phyloP scores from a whole-genome alignment of 257 asterid genomes.

The Cordia subcordata region DNA sequence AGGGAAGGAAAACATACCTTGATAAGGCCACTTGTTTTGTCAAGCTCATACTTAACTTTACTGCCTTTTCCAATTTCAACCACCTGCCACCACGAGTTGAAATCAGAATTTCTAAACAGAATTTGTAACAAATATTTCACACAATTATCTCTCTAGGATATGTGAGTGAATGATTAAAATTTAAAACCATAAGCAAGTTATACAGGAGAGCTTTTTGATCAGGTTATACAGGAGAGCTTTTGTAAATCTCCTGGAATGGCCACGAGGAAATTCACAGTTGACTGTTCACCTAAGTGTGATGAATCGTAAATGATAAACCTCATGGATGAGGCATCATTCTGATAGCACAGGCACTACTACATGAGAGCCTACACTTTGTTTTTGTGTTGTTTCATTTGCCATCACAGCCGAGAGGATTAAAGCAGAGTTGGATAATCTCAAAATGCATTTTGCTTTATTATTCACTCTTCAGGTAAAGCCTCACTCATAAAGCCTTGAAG shows the following conservation, averaged over 20 bases:
- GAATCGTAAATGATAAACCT: neutral
- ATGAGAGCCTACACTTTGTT: neutral
- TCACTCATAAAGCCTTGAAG: no score
- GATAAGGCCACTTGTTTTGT: slow-evolving; percentile 84
- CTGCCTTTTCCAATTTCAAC: slow-evolving; percentile 90
- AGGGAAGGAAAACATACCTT: slow-evolving; percentile 36
- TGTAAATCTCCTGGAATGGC: neutral
- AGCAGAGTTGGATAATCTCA: neutral
- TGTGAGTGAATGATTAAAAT: neutral
- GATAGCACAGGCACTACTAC: neutral
- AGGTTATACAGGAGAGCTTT: neutral
- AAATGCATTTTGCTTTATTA: no score
- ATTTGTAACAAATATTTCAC: neutral
- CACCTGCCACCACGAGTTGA: slow-evolving; percentile 47
- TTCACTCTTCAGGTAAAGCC: no score
- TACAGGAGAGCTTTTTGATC: neutral
- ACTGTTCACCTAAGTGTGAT: neutral
- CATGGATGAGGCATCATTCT: neutral
- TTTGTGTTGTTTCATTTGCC: neutral
- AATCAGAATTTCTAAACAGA: neutral
- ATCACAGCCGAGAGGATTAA: neutral
- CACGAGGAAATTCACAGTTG: neutral
- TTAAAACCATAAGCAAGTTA: neutral
- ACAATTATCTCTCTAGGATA: neutral
- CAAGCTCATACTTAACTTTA: slow-evolving; percentile 95